phyloP scores from a whole-genome alignment of 345 rosid species.

The Reutealis trisperma region DNA sequence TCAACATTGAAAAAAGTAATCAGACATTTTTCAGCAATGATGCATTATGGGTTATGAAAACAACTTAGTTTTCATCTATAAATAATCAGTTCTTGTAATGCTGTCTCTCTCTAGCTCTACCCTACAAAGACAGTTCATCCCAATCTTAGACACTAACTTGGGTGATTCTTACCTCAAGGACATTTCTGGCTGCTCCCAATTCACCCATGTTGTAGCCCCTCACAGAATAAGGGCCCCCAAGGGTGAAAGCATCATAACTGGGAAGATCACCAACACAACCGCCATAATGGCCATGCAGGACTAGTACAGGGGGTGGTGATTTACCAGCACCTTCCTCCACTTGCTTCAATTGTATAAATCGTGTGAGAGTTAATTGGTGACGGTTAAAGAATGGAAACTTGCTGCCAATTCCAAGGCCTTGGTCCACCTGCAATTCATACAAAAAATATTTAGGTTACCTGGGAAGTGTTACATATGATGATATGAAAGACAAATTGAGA shows the following conservation, averaged over 20 bases:
- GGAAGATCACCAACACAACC: slow-evolving; percentile 99
- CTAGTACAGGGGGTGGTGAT: slow-evolving; percentile 88
- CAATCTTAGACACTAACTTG: neutral
- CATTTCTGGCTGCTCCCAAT: slow-evolving; percentile 55
- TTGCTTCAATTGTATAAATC: slow-evolving; percentile 76
- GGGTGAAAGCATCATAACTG: slow-evolving; percentile 93
- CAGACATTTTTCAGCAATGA: neutral
- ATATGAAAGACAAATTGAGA: neutral
- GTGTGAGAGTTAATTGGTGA: slow-evolving; percentile 83
- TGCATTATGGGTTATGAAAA: neutral
- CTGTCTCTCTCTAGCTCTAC: neutral
- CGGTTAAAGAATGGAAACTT: slow-evolving; percentile 96
- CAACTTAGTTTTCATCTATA: neutral
- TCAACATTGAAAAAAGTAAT: slow-evolving; percentile 10
- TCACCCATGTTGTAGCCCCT: slow-evolving; percentile 99
- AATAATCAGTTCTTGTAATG: neutral
- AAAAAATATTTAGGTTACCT: slow-evolving; percentile 22
- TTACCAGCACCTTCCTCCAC: slow-evolving; percentile 87
- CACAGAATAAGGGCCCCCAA: slow-evolving; percentile 99
- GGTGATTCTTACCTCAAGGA: slow-evolving; percentile 57
- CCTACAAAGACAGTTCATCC: neutral
- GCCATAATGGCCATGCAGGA: slow-evolving; percentile 97
- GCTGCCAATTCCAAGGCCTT: slow-evolving; percentile 96
- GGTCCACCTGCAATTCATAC: slow-evolving; percentile 71
- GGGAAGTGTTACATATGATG: neutral